Conservation (phyloP, 768 basidiomycete genomes). For the Tricholoma furcatifolium region DNA sequence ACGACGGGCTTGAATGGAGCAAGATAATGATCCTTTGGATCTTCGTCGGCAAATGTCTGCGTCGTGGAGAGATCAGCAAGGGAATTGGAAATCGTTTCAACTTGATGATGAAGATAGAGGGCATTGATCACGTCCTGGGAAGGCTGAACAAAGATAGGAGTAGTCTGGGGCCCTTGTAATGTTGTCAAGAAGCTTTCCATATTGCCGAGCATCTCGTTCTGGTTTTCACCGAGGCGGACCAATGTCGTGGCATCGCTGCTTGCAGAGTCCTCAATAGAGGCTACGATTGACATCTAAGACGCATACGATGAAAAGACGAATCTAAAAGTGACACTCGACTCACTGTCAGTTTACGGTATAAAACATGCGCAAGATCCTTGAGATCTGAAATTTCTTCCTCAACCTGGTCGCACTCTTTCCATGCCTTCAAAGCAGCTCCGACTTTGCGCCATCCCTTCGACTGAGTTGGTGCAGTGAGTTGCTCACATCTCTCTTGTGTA, state of each 20-base stretch:
- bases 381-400: constrained; percentile 9
- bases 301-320: background rate
- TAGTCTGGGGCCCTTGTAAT: background rate
- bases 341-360: constrained; percentile 16
- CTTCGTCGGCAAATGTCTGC: constrained; percentile 4
- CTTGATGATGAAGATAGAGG: constrained; percentile 14
- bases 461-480: background rate
- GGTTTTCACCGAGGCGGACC: constrained; percentile 8
- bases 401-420: constrained; percentile 7
- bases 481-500: constrained; percentile 1
- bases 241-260: background rate
- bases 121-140: constrained; percentile 6
- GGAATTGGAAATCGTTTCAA: constrained; percentile 12
- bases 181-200: constrained; percentile 12
- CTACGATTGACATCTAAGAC: constrained; percentile 7
- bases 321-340: background rate
- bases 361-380: constrained; percentile 8
- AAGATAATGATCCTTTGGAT: constrained; percentile 9
- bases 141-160: constrained; percentile 2
- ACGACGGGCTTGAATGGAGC: constrained; percentile 8
- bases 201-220: constrained; percentile 3
- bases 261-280: background rate
- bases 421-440: constrained; percentile 6
- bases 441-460: constrained; percentile 9
- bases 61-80: constrained; percentile 7